Base-by-base conservation (phyloP, 805 yeast species). In the Metschnikowia cubensis region DNA sequence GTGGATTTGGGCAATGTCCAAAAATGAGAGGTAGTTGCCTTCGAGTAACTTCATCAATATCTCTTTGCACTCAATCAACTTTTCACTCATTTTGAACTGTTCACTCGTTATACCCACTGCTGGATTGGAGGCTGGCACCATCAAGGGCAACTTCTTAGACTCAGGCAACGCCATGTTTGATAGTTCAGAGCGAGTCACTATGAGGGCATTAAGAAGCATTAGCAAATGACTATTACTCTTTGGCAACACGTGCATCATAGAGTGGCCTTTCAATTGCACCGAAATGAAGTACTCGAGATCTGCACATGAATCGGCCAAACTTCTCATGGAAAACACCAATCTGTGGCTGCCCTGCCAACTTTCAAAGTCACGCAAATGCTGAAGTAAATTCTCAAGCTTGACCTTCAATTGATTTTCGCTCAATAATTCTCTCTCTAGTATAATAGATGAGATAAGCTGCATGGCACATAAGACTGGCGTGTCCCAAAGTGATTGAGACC, bases 51-150 rank as follows among this genome's bases (percentile, higher is more conserved):
- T 50, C 29, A 33, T 20, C 35, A 54, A 44, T 2, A 47, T 43
- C 6, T 50, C 50, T 22, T 49, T 53, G 51, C 58, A 55, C 6
- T 53, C 50, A 14, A 32, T 33, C 10, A 51, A 15, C 18, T 34
- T 35, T 8, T 35, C 46, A 17, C 39, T 17, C 33, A 25, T 35
- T 33, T 33, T 33, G 3, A 33, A 8, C 20, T 42, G 45, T n/a
- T 42, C 45, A 29, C 20, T 20, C 37, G 37, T 14, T 10, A 34
- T 10, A 15, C 20, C 13, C 5, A 32, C 18, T 32, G 29, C 36
- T 17, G 37, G 35, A 2, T 32, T 21, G 18, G 20, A 42, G 21
- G 21, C n/a, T 21, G 45, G 45, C n/a, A 42, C 45, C 37, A 42
- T 33, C 10, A 22, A 42, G 20, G 45, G 45, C 37, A 34, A 42